phyloP scores from a whole-genome alignment of 768 basidiomycete genomes.

The Suillus placidus region DNA sequence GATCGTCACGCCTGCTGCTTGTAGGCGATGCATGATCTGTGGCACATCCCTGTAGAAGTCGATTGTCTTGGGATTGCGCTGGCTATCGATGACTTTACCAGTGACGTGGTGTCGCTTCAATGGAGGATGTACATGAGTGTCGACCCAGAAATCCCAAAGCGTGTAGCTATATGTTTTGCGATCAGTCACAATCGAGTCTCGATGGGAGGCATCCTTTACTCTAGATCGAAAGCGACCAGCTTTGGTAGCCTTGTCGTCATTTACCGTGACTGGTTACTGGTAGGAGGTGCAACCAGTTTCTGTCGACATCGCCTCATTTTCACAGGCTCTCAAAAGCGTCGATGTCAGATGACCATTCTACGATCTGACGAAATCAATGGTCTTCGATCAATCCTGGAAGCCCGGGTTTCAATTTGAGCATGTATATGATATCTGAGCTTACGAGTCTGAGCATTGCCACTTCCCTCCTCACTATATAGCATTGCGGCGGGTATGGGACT shows the following conservation, averaged over 20 bases:
- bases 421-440: too few relatives aligned
- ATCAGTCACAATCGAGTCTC: constrained; percentile 5
- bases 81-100: constrained; percentile 29
- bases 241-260: constrained; percentile 46
- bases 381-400: background rate
- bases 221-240: constrained; percentile 80
- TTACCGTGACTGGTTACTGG: background rate
- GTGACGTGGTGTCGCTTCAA: constrained; percentile 45
- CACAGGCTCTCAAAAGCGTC: background rate
- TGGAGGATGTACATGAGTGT: constrained; percentile 70
- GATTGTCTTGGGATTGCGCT: constrained; percentile 38
- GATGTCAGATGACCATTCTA: background rate
- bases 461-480: too few relatives aligned
- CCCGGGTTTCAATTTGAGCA: background rate
- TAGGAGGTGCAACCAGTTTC: background rate
- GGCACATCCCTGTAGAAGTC: constrained; percentile 81
- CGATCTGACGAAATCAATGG: too few relatives aligned
- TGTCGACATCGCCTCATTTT: background rate
- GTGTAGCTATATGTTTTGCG: constrained; percentile 60
- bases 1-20: constrained; percentile 50
- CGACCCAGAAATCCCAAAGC: constrained; percentile 87
- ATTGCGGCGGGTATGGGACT: too few relatives aligned
- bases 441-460: too few relatives aligned
- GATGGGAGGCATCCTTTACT: constrained; percentile 48
- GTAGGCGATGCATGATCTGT: constrained; percentile 64